Evolutionary conservation across 1,284 basidiomycete species (phyloP), one percentile per base, ranked within the genome.

Genomic region (Cutaneotrichosporon sp.): DNA sequence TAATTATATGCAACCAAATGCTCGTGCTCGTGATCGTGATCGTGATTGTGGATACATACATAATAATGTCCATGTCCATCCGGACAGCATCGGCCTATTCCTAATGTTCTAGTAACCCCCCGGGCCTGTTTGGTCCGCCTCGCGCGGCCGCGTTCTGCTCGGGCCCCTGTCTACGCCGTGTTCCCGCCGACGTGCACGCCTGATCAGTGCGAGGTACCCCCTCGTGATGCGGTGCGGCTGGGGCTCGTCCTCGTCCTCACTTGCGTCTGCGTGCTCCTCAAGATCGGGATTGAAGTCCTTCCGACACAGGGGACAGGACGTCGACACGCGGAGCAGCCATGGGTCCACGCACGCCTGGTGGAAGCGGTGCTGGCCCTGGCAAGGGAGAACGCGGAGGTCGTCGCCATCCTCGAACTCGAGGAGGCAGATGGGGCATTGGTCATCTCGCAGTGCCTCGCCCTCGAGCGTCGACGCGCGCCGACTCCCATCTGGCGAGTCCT

Each of bases 341-440:
- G 76, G 82, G 76, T 81, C 79, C 22, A 81, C 78, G 58, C 78
- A 79, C 9, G 66, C 70, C 72, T 89, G 87, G 74, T 97, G 93
- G 82, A 95, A 97, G 61, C 86, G 84, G 76, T 97, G 93, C 69
- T 89, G 87, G 52, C 89, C 90, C 74, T 92, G 90, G 78, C 93
- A 97, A 0, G 93, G 93, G 62, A 97, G 81, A 40, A 95, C 85
- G 36, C 93, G 87, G 18, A 96, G 80, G 76, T 95, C 90, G 74
- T 97, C 93, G 6, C 92, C 93, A 67, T 91, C 89, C 77, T 94
- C 90, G 73, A 97, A 97, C 72, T 95, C 92, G 47, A 91, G 84
- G 65, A 96, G 89, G 76, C 94, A 97, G 68, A 97, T 97, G 7
- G 94, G 92, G 80, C 93, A 97, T 30, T 89, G 92, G 76, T 92